Percentiles rank a stretch among this genome's conserved stretches.
Conservation (phyloP, 495 filamentous ascomycete species). For the Hyaloscypha finlandica region DNA sequence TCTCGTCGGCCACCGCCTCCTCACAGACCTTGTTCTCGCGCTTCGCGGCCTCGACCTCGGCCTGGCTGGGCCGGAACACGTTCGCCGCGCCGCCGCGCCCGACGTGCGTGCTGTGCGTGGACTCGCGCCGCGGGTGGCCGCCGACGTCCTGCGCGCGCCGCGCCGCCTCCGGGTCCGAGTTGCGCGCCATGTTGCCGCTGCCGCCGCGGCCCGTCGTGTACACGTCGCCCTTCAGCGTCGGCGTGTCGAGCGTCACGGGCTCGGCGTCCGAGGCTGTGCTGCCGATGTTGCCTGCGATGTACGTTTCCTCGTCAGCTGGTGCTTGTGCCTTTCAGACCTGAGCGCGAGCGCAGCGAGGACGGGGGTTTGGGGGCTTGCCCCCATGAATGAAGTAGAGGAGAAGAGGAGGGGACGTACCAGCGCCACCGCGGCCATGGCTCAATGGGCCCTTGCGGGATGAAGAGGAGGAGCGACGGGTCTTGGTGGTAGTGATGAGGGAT, state of each 20-base stretch:
- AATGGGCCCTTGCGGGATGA: constrained; percentile 9
- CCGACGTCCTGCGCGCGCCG: constrained; percentile 81
- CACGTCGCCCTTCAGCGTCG: constrained; percentile 75
- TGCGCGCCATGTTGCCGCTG: constrained; percentile 71
- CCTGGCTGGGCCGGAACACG: constrained; percentile 43
- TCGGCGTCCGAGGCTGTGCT: constrained; percentile 49
- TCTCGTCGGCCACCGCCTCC: constrained; percentile 31
- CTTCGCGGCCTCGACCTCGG: constrained; percentile 40
- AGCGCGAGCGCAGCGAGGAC: too few species aligned
- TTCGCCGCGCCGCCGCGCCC: constrained; percentile 62
- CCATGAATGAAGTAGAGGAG: neutral
- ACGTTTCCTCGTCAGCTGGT: too few species aligned
- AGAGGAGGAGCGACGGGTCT: constrained; percentile 8
- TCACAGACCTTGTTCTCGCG: constrained; percentile 39
- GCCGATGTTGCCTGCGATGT: constrained; percentile 69
- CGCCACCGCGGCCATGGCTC: constrained; percentile 24
- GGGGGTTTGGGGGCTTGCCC: too few species aligned
- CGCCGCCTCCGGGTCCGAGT: constrained; percentile 68
- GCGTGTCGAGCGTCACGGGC: constrained; percentile 70
- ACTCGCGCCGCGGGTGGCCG: constrained; percentile 37
- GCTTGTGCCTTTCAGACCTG: too few species aligned
- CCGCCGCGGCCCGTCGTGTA: constrained; percentile 76
- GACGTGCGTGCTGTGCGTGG: constrained; percentile 39
- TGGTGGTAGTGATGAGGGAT: neutral
- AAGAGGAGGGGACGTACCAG: constrained; percentile 17